Conservation (phyloP, 2,329 filamentous ascomycete species). For the Proliferodiscus dingleyae region DNA sequence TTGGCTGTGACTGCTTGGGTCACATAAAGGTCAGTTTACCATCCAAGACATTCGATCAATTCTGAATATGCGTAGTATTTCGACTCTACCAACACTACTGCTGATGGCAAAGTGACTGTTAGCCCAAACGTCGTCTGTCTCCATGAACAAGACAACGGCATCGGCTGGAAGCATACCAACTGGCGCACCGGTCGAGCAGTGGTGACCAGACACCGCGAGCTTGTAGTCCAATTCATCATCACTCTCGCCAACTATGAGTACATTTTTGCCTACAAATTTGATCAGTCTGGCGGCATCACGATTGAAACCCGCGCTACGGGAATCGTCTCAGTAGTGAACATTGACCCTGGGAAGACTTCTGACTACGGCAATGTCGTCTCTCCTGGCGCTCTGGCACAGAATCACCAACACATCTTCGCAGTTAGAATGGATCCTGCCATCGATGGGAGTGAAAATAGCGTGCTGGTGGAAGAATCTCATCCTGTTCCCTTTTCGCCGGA, state of each 20-base stretch:
- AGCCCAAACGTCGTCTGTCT: slow-evolving; percentile 61
- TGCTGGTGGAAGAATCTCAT: slow-evolving; percentile 50
- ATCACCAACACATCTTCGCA: slow-evolving; percentile 56
- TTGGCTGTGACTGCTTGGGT: slow-evolving; percentile 66
- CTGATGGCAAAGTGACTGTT: slow-evolving; percentile 48
- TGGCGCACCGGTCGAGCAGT: slow-evolving; percentile 58
- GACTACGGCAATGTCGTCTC: slow-evolving; percentile 57
- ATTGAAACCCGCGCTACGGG: slow-evolving; percentile 62
- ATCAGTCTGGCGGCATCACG: slow-evolving; percentile 56
- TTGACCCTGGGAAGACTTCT: slow-evolving; percentile 47
- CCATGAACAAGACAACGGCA: slow-evolving; percentile 66
- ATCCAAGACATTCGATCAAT: slow-evolving; percentile 1
- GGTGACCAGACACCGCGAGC: slow-evolving; percentile 55
- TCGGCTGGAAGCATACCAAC: slow-evolving; percentile 68
- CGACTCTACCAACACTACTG: slow-evolving; percentile 47
- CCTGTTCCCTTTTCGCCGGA: slow-evolving; percentile 39
- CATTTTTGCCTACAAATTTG: slow-evolving; percentile 59
- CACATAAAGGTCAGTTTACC: slow-evolving; percentile 45
- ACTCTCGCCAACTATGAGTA: slow-evolving; percentile 70
- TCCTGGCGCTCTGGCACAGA: slow-evolving; percentile 53
- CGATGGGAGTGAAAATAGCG: slow-evolving; percentile 49
- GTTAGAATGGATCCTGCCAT: slow-evolving; percentile 52
- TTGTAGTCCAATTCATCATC: slow-evolving; percentile 64
- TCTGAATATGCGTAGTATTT: slow-evolving; percentile 43
- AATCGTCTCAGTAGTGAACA: slow-evolving; percentile 52